Evolutionary conservation across 2,329 filamentous ascomycete species (phyloP).

Genomic region (Penicillium sp.): DNA sequence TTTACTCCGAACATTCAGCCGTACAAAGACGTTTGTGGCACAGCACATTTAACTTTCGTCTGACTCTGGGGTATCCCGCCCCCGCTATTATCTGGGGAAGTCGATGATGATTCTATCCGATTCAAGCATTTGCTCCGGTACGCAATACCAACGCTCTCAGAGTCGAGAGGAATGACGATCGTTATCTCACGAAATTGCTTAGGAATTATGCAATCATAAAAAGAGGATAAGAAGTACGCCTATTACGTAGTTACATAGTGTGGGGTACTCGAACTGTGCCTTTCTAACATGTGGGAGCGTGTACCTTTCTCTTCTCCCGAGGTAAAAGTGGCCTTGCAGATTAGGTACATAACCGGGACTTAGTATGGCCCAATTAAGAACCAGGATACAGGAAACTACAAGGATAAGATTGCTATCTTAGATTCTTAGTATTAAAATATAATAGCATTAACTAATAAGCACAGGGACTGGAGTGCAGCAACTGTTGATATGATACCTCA

Average conservation of each 20-base stretch:
- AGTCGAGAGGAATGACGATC: too few species aligned
- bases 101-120: neutral
- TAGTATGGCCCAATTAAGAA: neutral
- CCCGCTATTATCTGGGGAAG: neutral
- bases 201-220: neutral
- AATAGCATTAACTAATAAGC: neutral
- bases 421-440: neutral
- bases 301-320: neutral
- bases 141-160: too few species aligned
- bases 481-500: neutral
- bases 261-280: neutral
- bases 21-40: neutral
- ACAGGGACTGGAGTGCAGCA: neutral
- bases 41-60: neutral
- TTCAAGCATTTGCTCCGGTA: neutral
- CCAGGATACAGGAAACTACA: neutral
- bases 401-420: neutral
- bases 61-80: conserved; percentile 1
- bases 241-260: neutral
- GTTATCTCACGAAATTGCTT: too few species aligned
- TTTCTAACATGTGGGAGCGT: neutral
- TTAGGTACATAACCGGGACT: neutral
- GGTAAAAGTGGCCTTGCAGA: neutral
- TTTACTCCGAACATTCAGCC: too few species aligned
- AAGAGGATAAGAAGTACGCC: neutral